Evolutionary conservation across 768 basidiomycete species (phyloP).

Genomic region (Leccinum uliginosum): DNA sequence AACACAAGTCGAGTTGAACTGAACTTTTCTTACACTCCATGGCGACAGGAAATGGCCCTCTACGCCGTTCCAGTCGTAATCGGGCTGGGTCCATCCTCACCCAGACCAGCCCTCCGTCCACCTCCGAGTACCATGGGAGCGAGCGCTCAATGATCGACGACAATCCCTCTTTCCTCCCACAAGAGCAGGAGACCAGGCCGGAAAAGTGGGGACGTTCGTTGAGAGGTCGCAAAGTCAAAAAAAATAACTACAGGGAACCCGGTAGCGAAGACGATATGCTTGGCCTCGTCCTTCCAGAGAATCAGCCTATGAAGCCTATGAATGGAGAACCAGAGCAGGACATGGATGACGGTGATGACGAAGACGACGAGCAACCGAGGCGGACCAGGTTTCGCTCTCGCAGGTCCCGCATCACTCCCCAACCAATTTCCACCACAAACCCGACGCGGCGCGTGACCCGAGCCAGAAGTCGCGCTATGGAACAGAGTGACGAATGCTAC

Average conservation of each 20-base stretch:
- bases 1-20: too few relatives aligned
- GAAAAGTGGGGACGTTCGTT: constrained; percentile 22
- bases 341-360: constrained; percentile 31
- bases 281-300: constrained; percentile 8
- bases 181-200: constrained; percentile 1
- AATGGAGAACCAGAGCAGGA: constrained; percentile 19
- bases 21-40: too few relatives aligned
- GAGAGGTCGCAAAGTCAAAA: constrained; percentile 40
- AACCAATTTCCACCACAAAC: constrained; percentile 10
- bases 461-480: constrained; percentile 21
- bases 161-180: constrained; percentile 1
- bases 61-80: constrained; percentile 26
- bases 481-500: constrained; percentile 50
- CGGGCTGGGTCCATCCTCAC: constrained; percentile 20
- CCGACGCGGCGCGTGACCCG: constrained; percentile 15
- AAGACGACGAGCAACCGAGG: constrained; percentile 25
- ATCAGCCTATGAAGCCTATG: constrained; percentile 12
- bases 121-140: constrained; percentile 32
- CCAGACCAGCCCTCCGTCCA: constrained; percentile 24
- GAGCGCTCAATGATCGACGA: constrained; percentile 32
- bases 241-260: constrained; percentile 42
- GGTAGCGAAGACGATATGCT: constrained; percentile 39
- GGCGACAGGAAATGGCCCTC: constrained; percentile 6
- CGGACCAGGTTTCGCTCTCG: constrained; percentile 13
- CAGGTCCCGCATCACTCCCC: constrained; percentile 22